These are phyloP conservation scores for Sclerotinia spermophila DNA, from an alignment of 2,329 filamentous ascomycete genomes.

Conservation along the genomic window DNA sequence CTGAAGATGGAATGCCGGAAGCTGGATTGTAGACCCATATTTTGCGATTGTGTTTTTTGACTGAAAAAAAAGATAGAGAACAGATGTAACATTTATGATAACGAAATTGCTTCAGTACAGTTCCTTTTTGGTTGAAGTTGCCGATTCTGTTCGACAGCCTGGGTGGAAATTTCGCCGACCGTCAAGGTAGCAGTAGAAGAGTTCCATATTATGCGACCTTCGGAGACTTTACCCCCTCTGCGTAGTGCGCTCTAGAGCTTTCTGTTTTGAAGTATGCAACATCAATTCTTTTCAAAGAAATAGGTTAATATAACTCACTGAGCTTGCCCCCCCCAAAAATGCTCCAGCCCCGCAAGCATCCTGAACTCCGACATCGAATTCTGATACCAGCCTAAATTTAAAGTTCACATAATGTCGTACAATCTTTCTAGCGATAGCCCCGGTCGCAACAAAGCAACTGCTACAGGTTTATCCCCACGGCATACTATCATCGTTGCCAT, in stretches of 20 bases:
- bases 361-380: not conserved
- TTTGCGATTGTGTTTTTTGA: not conserved
- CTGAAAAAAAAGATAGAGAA: too few relatives aligned
- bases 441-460: not conserved
- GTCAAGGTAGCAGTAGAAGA: not conserved
- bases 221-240: not conserved
- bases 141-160: not conserved
- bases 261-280: not conserved
- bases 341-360: not conserved
- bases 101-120: not conserved
- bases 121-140: not conserved
- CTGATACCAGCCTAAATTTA: not conserved
- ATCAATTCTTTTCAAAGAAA: not conserved
- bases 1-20: not conserved
- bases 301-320: not conserved
- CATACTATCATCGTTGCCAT: conserved; percentile 30
- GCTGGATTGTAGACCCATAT: not conserved
- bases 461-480: not conserved
- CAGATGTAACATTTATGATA: not conserved
- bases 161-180: not conserved
- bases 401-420: not conserved
- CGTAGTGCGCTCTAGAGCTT: not conserved
- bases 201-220: not conserved
- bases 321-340: not conserved
- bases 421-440: rapidly evolving